Evolutionary conservation across 495 filamentous ascomycete genomes (phyloP).

Genomic region (Penicillium coffeae): DNA sequence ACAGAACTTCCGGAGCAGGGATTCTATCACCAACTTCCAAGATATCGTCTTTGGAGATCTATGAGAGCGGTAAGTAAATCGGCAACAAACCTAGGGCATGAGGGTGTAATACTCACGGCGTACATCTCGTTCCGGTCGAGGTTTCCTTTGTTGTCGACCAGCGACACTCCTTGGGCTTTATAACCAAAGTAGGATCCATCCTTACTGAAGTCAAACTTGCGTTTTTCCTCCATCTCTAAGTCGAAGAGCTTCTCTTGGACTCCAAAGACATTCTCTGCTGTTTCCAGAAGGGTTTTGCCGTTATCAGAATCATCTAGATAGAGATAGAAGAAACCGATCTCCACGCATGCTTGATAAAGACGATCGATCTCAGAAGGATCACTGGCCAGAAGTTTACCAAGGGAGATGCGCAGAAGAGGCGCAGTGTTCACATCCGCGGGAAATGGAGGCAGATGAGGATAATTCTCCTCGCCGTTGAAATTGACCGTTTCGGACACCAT

Average conservation of each 20-base stretch:
- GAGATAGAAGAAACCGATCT: slow-evolving; percentile 23
- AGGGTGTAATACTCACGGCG: slow-evolving; percentile 1
- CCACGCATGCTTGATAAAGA: slow-evolving; percentile 11
- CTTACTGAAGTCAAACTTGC: slow-evolving; percentile 7
- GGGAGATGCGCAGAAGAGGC: neutral
- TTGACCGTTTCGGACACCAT: too few relatives aligned
- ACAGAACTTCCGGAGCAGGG: neutral
- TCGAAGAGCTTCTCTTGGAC: slow-evolving; percentile 11
- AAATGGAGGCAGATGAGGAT: neutral
- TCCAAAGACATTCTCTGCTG: slow-evolving; percentile 4
- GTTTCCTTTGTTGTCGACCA: neutral
- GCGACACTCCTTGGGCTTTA: neutral
- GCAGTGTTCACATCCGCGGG: neutral
- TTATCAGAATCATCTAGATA: slow-evolving; percentile 12
- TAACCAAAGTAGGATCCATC: slow-evolving; percentile 13
- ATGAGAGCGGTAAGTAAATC: slow-evolving; percentile 6
- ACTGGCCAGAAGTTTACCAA: neutral
- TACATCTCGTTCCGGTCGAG: slow-evolving; percentile 2
- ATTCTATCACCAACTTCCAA: neutral
- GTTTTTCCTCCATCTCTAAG: slow-evolving; percentile 8
- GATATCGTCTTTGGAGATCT: slow-evolving; percentile 7
- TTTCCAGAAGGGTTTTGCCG: slow-evolving; percentile 13
- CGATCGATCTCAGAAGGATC: neutral
- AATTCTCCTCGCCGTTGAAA: too few relatives aligned
- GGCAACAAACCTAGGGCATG: slow-evolving; percentile 4